Evolutionary conservation across 2,329 filamentous ascomycete genomes (phyloP).

Genomic region (Talaromyces atroroseus): DNA sequence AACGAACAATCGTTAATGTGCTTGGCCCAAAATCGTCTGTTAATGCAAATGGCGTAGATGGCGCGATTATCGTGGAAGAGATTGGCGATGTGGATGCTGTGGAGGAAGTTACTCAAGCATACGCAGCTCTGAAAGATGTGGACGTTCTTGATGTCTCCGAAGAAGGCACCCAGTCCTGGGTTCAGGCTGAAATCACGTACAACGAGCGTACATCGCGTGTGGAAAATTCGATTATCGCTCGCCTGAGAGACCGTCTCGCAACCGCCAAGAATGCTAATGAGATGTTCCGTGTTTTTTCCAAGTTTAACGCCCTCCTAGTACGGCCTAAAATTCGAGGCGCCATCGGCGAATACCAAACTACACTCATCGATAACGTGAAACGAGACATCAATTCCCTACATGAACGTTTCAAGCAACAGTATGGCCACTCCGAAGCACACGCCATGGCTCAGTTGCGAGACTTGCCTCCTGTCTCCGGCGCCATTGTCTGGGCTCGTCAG

Average conservation of each 20-base stretch:
- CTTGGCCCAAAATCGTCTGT: slow-evolving; percentile 67
- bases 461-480: slow-evolving; percentile 88
- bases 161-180: slow-evolving; percentile 87
- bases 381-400: slow-evolving; percentile 89
- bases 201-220: slow-evolving; percentile 96
- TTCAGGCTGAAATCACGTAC: slow-evolving; percentile 89
- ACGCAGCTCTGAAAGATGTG: slow-evolving; percentile 88
- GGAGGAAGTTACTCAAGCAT: slow-evolving; percentile 91
- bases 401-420: slow-evolving; percentile 97
- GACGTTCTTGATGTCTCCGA: slow-evolving; percentile 88
- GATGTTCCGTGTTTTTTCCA: slow-evolving; percentile 99
- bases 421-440: slow-evolving; percentile 94
- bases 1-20: slow-evolving; percentile 95
- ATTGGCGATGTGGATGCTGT: slow-evolving; percentile 97
- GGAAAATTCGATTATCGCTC: slow-evolving; percentile 97
- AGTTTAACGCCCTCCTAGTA: slow-evolving; percentile 98
- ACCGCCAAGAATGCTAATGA: slow-evolving; percentile 97
- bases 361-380: slow-evolving; percentile 97
- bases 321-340: slow-evolving; percentile 98
- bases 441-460: slow-evolving; percentile 97
- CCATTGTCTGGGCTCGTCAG: slow-evolving; percentile 95
- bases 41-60: slow-evolving; percentile 44
- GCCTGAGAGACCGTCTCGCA: slow-evolving; percentile 83
- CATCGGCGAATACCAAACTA: slow-evolving; percentile 95
- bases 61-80: slow-evolving; percentile 75